Evolutionary conservation across 202 grass and related monocot species (phyloP).

Genomic region (Saccharum hybrid): DNA sequence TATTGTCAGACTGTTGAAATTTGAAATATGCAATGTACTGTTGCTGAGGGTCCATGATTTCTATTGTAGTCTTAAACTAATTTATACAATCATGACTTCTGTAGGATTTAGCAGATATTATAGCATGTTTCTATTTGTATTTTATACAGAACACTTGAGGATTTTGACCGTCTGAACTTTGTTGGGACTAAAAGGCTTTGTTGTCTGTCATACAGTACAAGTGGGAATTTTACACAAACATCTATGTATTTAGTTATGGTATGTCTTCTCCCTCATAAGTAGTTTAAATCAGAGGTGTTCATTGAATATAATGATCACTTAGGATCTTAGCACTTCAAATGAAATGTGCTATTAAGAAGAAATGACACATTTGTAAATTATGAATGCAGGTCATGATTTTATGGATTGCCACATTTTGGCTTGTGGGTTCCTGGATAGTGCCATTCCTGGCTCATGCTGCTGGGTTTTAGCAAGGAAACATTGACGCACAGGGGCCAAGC

Average conservation of each 20-base stretch:
- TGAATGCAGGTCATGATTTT: constrained; percentile 84
- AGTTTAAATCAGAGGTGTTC: neutral
- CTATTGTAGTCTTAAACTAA: neutral
- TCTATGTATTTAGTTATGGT: neutral
- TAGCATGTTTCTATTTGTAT: neutral
- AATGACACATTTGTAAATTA: constrained; percentile 25
- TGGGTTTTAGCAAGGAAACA: constrained; percentile 87
- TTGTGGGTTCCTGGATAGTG: constrained; percentile 98
- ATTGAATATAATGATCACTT: neutral
- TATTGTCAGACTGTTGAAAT: neutral
- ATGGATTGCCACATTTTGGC: constrained; percentile 95
- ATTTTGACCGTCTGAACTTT: neutral
- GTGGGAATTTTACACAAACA: neutral
- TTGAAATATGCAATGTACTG: constrained; percentile 1
- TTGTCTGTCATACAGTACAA: neutral
- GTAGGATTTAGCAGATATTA: constrained; percentile 16
- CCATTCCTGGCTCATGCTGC: constrained; percentile 87
- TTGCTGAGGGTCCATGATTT: neutral
- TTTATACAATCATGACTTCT: constrained; percentile 22
- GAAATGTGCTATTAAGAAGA: constrained; percentile 2
- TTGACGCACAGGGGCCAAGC: constrained; percentile 93
- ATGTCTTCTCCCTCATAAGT: neutral
- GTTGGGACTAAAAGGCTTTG: constrained; percentile 1
- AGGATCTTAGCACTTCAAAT: constrained; percentile 29
- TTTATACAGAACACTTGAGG: neutral